These are phyloP conservation scores for Bondarzewia mesenterica DNA, from an alignment of 1,284 basidiomycete genomes.

Conservation along the genomic window DNA sequence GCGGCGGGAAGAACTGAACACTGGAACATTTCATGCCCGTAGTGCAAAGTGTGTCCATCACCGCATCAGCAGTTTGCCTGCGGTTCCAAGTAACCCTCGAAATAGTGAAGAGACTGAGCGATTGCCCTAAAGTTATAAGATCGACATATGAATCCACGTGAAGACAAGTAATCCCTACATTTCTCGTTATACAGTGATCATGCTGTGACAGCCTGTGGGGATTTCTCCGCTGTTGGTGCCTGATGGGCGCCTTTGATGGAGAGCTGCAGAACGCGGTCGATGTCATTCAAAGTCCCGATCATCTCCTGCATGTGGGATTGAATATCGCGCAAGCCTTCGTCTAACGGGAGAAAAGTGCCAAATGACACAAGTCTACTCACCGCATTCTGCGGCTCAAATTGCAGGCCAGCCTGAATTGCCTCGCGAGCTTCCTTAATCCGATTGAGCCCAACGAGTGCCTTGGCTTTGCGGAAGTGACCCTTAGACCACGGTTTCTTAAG, in stretches of 20 bases:
- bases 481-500: constrained; percentile 89
- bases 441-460: constrained; percentile 76
- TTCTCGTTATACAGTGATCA: background rate
- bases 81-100: too few relatives aligned
- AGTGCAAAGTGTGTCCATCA: too few relatives aligned
- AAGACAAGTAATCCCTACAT: background rate
- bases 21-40: too few relatives aligned
- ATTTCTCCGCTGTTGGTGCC: background rate
- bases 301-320: constrained; percentile 9
- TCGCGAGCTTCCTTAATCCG: constrained; percentile 74
- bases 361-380: constrained; percentile 31
- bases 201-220: background rate
- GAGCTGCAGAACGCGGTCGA: constrained; percentile 6
- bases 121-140: too few relatives aligned
- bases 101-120: too few relatives aligned
- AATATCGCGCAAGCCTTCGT: too few relatives aligned
- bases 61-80: too few relatives aligned
- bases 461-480: constrained; percentile 90
- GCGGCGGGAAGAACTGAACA: too few relatives aligned
- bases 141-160: too few relatives aligned
- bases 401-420: constrained; percentile 75
- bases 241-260: background rate
- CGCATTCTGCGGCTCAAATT: constrained; percentile 82
- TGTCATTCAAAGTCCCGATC: constrained; percentile 11
- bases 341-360: background rate